Evolutionary conservation across 441 rosid species (phyloP).

Genomic region (Gossypium lobatum): DNA sequence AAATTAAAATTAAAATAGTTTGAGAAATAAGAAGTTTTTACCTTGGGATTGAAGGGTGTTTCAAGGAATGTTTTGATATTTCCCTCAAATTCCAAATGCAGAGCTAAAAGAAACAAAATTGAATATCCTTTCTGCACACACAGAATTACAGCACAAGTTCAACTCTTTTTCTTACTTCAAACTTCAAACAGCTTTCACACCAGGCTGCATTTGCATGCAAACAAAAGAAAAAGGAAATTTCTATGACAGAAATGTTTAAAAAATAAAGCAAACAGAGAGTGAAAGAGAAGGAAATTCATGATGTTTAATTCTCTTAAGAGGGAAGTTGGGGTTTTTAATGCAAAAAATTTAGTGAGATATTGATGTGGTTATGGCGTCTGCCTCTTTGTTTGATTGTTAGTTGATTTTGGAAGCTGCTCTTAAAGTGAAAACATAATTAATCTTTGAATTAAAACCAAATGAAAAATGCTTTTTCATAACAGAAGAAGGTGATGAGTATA

Average conservation of each 20-base stretch:
- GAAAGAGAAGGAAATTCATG: constrained; percentile 2
- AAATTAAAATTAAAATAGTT: constrained; percentile 6
- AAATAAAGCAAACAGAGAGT: background rate
- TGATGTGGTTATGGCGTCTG: constrained; percentile 27
- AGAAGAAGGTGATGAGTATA: background rate
- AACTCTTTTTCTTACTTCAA: background rate
- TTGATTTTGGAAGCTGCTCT: constrained; percentile 5
- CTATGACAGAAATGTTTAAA: background rate
- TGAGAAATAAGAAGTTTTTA: constrained; percentile 10
- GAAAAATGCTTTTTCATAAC: background rate
- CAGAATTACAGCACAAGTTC: background rate
- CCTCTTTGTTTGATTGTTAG: constrained; percentile 19
- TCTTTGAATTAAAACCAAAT: constrained; percentile 23
- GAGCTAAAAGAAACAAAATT: constrained; percentile 6
- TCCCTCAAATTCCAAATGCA: constrained; percentile 18
- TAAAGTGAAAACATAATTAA: constrained; percentile 7
- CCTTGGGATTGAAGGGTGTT: constrained; percentile 25
- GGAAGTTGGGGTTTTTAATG: constrained; percentile 3
- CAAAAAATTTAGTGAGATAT: background rate
- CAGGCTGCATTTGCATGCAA: constrained; percentile 9
- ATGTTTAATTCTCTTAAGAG: background rate
- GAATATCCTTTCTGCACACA: background rate
- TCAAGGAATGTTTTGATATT: constrained; percentile 34
- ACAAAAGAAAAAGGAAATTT: background rate
- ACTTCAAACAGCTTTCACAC: background rate